Conservation (phyloP, 192 early-diverging fungal genomes). For the Martensiomyces pterosporus region DNA sequence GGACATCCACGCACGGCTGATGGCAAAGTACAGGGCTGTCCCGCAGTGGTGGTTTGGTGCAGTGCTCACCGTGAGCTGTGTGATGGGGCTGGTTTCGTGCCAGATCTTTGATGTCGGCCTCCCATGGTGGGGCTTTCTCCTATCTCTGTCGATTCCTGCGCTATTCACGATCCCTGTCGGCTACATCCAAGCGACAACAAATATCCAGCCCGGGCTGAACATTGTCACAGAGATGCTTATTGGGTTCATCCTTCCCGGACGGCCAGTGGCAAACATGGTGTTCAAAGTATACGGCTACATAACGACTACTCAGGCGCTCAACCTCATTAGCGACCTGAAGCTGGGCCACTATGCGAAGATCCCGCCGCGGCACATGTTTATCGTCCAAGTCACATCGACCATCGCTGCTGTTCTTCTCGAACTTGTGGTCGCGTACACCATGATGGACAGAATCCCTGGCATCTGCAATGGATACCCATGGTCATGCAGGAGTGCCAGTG, state of each 20-base stretch:
- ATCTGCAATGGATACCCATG: constrained; percentile 50
- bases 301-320: constrained; percentile 60
- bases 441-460: constrained; percentile 41
- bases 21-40: constrained; percentile 69
- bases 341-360: constrained; percentile 76
- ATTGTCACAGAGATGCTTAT: constrained; percentile 69
- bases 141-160: constrained; percentile 45
- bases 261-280: constrained; percentile 63
- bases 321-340: constrained; percentile 69
- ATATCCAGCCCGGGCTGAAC: constrained; percentile 60
- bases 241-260: constrained; percentile 64
- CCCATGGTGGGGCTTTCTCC: constrained; percentile 64
- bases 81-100: constrained; percentile 49
- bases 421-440: constrained; percentile 43
- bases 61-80: constrained; percentile 46
- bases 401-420: constrained; percentile 57
- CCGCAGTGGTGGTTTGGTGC: constrained; percentile 59
- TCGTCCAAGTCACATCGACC: constrained; percentile 57
- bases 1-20: constrained; percentile 70
- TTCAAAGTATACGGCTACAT: constrained; percentile 74
- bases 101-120: constrained; percentile 55
- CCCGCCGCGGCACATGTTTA: constrained; percentile 62
- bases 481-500: constrained; percentile 49
- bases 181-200: constrained; percentile 63
- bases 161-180: constrained; percentile 66